Conservation (phyloP, 768 basidiomycete species). For the Baorangia bicolor region DNA sequence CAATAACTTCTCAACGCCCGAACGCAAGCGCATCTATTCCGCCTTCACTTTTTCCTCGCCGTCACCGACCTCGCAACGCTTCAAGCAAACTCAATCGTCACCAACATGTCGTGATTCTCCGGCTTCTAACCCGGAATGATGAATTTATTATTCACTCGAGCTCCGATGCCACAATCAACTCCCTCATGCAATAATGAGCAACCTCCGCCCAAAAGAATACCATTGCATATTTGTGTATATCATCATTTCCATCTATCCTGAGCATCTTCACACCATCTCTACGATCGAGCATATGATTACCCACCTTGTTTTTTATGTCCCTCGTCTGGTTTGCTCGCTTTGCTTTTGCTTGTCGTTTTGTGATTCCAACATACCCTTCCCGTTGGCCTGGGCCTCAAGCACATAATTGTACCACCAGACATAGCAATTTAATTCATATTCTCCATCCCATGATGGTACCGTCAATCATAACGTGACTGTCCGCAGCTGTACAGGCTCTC, state of each 20-base stretch:
- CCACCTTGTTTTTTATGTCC: constrained; percentile 20
- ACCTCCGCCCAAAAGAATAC: constrained; percentile 22
- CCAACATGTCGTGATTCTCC: constrained; percentile 27
- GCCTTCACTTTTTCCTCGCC: constrained; percentile 81
- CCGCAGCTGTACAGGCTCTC: constrained; percentile 1
- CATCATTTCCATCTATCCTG: constrained; percentile 33
- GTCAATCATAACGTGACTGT: constrained; percentile 7
- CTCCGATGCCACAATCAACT: not conserved
- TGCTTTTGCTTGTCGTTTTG: constrained; percentile 30
- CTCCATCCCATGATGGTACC: not conserved
- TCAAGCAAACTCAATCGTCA: constrained; percentile 42
- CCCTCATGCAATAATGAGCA: constrained; percentile 7
- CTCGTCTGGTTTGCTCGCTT: constrained; percentile 29
- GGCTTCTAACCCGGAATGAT: constrained; percentile 23
- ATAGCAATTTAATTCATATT: constrained; percentile 31
- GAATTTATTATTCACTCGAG: not conserved
- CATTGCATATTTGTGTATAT: constrained; percentile 35
- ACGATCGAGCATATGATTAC: constrained; percentile 25
- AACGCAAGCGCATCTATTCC: constrained; percentile 68
- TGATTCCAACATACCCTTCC: constrained; percentile 22
- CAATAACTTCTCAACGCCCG: constrained; percentile 69
- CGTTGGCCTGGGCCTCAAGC: constrained; percentile 30
- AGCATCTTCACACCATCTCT: constrained; percentile 30
- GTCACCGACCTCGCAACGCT: constrained; percentile 57
- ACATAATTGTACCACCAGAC: constrained; percentile 34